Evolutionary conservation across 345 rosid genomes (phyloP), one percentile per base, ranked within the genome.

Genomic region (Eucalyptus pauciflora): DNA sequence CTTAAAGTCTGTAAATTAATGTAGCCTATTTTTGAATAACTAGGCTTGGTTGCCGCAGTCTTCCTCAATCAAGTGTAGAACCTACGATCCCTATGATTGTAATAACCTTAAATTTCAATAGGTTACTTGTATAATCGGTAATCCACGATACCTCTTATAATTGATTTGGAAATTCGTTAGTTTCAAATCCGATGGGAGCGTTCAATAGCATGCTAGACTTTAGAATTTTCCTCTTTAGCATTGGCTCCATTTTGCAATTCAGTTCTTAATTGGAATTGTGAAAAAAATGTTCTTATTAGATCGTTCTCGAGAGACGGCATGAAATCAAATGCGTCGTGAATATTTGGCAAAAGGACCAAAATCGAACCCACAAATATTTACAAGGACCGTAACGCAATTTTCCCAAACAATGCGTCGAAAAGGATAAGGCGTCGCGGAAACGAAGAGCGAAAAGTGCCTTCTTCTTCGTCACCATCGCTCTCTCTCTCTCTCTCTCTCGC

Each of bases 81-180:
- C 3, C 0, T 9, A 69, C 3, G 2, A 2, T 3, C 10, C 18
- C 1, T 64, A 0, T 0, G 5, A 0, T n/a, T 0, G 0, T 67
- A 16, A 67, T n/a, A 37, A 67, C 41, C 2, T 67, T 31, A 67
- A 67, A 67, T 67, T 1, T 16, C 10, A 15, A 18, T 31, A 67
- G 17, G 1, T 67, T 0, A 1, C 6, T 0, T 15, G 0, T 67
- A 8, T 67, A 16, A 31, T 8, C 2, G 0, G 3, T 64, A 64
- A 67, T 9, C 0, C 3, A 2, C 1, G 41, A 1, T 3, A 67
- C 3, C 20, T 67, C 3, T 31, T 31, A 67, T 7, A 4, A 31
- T 31, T 67, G 2, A 33, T 69, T 69, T 20, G 13, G 11, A 17
- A 12, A 71, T 71, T 33, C 2, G 18, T 17, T 17, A 3, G 4